Base-by-base conservation (phyloP, 805 yeast genomes). In the Kazachstania martiniae region DNA sequence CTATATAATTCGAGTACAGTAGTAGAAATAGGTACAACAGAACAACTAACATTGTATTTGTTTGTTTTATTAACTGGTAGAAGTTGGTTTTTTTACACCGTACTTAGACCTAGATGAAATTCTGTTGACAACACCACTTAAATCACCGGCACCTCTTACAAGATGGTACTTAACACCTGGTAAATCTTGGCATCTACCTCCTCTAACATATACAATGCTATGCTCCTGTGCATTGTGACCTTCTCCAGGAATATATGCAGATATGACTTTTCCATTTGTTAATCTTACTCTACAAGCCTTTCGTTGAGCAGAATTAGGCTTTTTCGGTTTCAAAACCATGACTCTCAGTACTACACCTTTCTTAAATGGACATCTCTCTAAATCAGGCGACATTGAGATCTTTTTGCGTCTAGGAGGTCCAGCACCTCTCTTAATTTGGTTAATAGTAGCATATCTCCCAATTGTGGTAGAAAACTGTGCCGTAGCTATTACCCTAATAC, bases 161-260 rank as follows among this genome's bases (percentile, higher is more conserved):
- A 85, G 67, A 61, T 83, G 91, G 59, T 91, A 91, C 56, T 85
- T 87, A 30, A 91, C 95, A 71, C 99, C 99, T 17, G 98, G 98
- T 48, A 89, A 66, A 75, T 91, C 99, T 55, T 87, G 95, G 33
- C 84, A 84, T 69, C 96, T 77, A 12, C 98, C 99, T n/a, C 99
- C 99, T 61, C 98, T 75, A 3, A 91, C 94, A 33, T 76, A 72
- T 1, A 91, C 97, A 32, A 91, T 93, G 51, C 93, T 83, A 62
- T 91, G 99, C 58, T 91, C 99, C 64, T 91, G 97, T 15, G 94
- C 79, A 53, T 91, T 91, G 60, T 91, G 98, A 14, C 99, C 98
- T 55, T 91, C 96, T 34, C 99, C 99, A 12, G 96, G 95, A 36
- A 91, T 91, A 56, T 86, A 87, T 1, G 95, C 95, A 28, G 89